phyloP scores from a whole-genome alignment of 495 filamentous ascomycete genomes.

The Xylaria telfairii region DNA sequence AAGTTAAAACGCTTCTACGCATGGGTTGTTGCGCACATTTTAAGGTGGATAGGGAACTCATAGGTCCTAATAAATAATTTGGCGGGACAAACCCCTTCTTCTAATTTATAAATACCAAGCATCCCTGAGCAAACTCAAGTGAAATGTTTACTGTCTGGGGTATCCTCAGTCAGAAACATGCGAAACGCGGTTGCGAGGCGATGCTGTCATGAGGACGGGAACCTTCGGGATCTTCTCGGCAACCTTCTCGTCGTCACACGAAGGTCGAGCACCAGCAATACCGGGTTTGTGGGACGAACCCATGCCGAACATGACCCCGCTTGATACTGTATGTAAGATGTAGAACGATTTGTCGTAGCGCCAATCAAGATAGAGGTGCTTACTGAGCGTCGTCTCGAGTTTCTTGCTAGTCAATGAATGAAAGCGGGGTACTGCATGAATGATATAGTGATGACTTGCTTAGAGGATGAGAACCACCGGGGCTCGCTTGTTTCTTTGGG shows the following conservation, averaged over 20 bases:
- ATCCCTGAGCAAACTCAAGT: too few species aligned
- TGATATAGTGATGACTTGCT: slow-evolving; percentile 12
- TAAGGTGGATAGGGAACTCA: too few species aligned
- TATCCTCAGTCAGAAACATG: neutral
- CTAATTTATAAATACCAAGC: too few species aligned
- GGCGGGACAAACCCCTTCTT: too few species aligned
- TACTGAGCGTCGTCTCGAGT: neutral
- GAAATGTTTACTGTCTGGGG: neutral
- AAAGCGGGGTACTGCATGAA: slow-evolving; percentile 5
- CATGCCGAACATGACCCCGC: slow-evolving; percentile 8
- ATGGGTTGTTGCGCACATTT: too few species aligned
- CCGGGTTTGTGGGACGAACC: slow-evolving; percentile 19
- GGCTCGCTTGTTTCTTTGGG: neutral
- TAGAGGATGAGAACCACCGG: neutral
- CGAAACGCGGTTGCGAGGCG: neutral
- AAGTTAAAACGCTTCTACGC: too few species aligned
- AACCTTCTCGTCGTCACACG: neutral
- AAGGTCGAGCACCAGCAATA: neutral
- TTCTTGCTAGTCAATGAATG: neutral
- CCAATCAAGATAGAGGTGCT: neutral
- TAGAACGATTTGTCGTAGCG: neutral
- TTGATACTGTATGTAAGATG: neutral
- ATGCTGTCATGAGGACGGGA: neutral
- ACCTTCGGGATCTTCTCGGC: neutral
- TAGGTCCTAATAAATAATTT: too few species aligned